Base-by-base conservation (phyloP, 1,284 basidiomycete species). In the Crucibulum parvulum region DNA sequence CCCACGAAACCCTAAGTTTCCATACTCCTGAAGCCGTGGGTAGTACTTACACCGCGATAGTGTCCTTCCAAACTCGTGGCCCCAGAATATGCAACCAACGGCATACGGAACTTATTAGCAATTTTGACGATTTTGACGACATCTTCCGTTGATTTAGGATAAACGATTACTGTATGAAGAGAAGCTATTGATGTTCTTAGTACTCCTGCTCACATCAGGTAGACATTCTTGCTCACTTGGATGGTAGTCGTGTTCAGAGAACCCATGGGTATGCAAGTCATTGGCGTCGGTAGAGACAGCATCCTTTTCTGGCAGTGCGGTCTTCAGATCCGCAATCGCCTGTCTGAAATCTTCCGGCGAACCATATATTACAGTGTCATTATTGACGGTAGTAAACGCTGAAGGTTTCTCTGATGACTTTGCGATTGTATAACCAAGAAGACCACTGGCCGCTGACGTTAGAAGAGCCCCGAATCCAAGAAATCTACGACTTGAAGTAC, bases 21-120 rank as follows among this genome's bases (percentile, higher is more conserved):
- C 24, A 24, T 24, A 24, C 24, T 41, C 8, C 13, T 11, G 37
- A 37, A 31, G 9, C 24, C 24, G 24, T 24, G 24, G 24, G 36
- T 31, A 13, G 7, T 46, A 73, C 83, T 64, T 63, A 91, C 89
- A 36, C 86, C 88, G 47, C 84, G 78, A 63, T 81, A 88, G 62
- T 91, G 87, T 0, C 90, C 90, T 69, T 91, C 88, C 34, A 91
- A 71, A 69, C 80, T 84, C 1, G 91, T 94, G 3, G 88, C 92
- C 5, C 88, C 92, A 3, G 86, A 85, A 67, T 87, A 92, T 0
- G 91, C 84, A 1, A 84, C 83, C n/a, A 94, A 71, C 1, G 92
- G 91, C 73, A 93, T 88, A n/a, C 78, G 76, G 71, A 87, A 87
- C 67, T 86, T 84, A 34, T 79, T 81, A 1, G 92, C 88, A 56